These are phyloP conservation scores for Colletotrichum sp. DNA, from an alignment of 2,329 filamentous ascomycete species.

Conservation along the genomic window DNA sequence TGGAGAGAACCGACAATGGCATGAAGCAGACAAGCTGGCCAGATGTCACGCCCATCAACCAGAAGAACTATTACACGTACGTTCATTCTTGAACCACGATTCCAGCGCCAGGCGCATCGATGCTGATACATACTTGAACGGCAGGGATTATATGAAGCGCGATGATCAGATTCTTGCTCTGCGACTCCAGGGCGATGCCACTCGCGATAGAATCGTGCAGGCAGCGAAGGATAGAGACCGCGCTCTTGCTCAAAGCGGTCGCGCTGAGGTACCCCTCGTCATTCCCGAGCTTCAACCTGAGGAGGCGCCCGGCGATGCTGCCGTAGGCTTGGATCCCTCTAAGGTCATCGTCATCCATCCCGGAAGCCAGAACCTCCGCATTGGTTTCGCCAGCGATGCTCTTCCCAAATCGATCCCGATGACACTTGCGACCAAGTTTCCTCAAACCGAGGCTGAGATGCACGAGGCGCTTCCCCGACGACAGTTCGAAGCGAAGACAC, in stretches of 20 bases:
- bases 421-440: constrained; percentile 82
- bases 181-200: constrained; percentile 86
- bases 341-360: constrained; percentile 95
- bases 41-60: constrained; percentile 91
- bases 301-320: constrained; percentile 60
- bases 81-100: constrained; percentile 26
- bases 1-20: constrained; percentile 97
- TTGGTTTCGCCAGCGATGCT: constrained; percentile 95
- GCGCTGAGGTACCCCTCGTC: constrained; percentile 67
- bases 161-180: constrained; percentile 95
- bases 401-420: constrained; percentile 94
- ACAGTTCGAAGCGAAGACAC: constrained; percentile 65
- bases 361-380: constrained; percentile 92
- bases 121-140: constrained; percentile 26
- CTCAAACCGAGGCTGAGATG: constrained; percentile 83
- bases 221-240: constrained; percentile 88
- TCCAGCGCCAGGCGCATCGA: neutral
- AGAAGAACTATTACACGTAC: constrained; percentile 99
- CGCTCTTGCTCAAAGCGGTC: constrained; percentile 76
- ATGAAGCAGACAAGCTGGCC: constrained; percentile 97
- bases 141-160: constrained; percentile 94
- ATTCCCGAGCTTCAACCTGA: constrained; percentile 65
- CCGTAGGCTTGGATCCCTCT: constrained; percentile 73
- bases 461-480: constrained; percentile 77
- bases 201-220: constrained; percentile 82